phyloP scores from a whole-genome alignment of 371 early-diverging fungal genomes.

The Caulochytrium protostelioides region DNA sequence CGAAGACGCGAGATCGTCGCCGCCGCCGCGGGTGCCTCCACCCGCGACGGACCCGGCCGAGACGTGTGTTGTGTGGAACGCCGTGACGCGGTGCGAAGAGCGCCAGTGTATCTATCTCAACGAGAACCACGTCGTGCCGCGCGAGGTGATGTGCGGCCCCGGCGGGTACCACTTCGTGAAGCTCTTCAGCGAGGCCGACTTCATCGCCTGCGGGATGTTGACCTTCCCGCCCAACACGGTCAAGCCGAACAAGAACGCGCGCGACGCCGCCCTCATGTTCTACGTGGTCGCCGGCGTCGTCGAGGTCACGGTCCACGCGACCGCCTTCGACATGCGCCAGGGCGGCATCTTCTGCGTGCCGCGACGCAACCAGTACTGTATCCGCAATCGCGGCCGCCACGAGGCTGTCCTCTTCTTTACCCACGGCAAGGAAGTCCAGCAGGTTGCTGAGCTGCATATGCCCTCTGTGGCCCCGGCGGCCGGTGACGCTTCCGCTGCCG shows the following conservation, averaged over 20 bases:
- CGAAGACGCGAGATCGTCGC: no score
- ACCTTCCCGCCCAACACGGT: constrained; percentile 11
- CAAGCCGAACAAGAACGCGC: constrained; percentile 19
- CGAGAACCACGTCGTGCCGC: no score
- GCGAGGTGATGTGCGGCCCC: no score
- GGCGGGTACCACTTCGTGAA: constrained; percentile 17
- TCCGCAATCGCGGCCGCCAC: constrained; percentile 6
- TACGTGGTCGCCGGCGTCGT: constrained; percentile 13
- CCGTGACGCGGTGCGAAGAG: no score
- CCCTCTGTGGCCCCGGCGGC: no score
- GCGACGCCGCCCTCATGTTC: constrained; percentile 15
- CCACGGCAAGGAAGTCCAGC: constrained; percentile 12
- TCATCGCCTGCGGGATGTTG: constrained; percentile 16
- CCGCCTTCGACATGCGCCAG: constrained; percentile 8
- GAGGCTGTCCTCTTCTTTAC: constrained; percentile 17
- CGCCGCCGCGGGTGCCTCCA: no score
- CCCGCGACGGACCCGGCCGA: no score
- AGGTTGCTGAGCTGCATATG: no score
- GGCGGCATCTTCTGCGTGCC: constrained; percentile 21
- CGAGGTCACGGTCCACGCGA: constrained; percentile 12
- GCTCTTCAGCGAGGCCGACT: constrained; percentile 18
- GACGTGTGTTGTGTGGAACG: no score
- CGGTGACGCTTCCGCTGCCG: no score
- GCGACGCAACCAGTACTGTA: constrained; percentile 21
- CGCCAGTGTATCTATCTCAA: no score